These are phyloP conservation scores for Basidiobolus heterosporus DNA, from an alignment of 371 early-diverging fungal genomes.

Conservation along the genomic window DNA sequence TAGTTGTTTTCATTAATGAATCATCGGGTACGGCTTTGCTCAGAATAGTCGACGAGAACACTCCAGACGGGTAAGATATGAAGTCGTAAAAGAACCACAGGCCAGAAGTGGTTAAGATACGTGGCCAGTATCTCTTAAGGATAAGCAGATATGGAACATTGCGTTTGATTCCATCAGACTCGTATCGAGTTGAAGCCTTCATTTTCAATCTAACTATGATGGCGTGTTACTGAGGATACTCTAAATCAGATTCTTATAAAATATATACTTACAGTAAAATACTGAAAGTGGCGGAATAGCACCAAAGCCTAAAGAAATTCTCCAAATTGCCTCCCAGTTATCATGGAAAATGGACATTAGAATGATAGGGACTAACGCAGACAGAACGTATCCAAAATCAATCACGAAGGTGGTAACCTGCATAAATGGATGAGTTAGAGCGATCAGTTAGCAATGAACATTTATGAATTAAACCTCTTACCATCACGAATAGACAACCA, in stretches of 20 bases:
- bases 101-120: slow-evolving; percentile 29
- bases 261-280: slow-evolving; percentile 15
- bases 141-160: slow-evolving; percentile 38
- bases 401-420: slow-evolving; percentile 34
- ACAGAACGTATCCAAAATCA: slow-evolving; percentile 33
- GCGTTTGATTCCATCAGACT: slow-evolving; percentile 23
- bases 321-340: slow-evolving; percentile 27
- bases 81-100: slow-evolving; percentile 51
- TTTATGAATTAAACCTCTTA: no score
- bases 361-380: slow-evolving; percentile 35
- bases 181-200: slow-evolving; percentile 30
- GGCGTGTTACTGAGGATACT: no score
- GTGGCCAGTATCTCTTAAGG: slow-evolving; percentile 36
- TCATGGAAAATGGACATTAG: slow-evolving; percentile 20
- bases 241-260: no score
- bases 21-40: slow-evolving; percentile 19
- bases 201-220: slow-evolving; percentile 25
- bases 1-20: slow-evolving; percentile 23
- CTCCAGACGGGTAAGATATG: slow-evolving; percentile 34
- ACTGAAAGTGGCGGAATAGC: slow-evolving; percentile 37
- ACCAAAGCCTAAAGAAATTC: slow-evolving; percentile 32
- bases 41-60: slow-evolving; percentile 32
- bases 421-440: no score
- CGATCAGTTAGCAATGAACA: no score
- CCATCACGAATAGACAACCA: slow-evolving; percentile 26